These are phyloP conservation scores for Aspergillus luchuensis DNA, from an alignment of 2,329 filamentous ascomycete genomes.

Conservation along the genomic window DNA sequence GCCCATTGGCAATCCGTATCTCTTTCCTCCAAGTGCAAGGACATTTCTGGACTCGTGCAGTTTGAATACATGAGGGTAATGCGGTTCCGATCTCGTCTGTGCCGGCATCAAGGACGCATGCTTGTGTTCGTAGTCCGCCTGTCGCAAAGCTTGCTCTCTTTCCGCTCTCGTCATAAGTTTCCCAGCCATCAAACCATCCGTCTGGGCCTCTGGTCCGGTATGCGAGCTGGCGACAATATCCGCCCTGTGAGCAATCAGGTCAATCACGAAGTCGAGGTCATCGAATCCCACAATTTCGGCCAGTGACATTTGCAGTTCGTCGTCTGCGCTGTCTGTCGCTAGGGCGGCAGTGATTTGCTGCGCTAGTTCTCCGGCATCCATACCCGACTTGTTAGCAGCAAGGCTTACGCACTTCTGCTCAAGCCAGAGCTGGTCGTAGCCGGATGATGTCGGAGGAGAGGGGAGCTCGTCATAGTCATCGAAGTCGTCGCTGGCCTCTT, in stretches of 20 bases:
- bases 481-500: constrained; percentile 66
- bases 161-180: constrained; percentile 74
- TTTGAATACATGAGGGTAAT: constrained; percentile 94
- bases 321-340: constrained; percentile 69
- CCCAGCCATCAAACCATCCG: constrained; percentile 50
- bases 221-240: constrained; percentile 59
- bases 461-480: constrained; percentile 54
- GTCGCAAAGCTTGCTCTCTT: constrained; percentile 74
- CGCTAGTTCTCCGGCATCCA: constrained; percentile 70
- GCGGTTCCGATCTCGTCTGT: constrained; percentile 68
- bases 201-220: constrained; percentile 34
- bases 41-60: constrained; percentile 81
- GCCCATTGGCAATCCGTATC: constrained; percentile 78
- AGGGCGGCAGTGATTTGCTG: constrained; percentile 77
- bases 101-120: constrained; percentile 68
- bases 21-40: constrained; percentile 74
- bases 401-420: constrained; percentile 67
- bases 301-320: constrained; percentile 87
- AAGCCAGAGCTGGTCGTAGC: constrained; percentile 71
- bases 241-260: constrained; percentile 76
- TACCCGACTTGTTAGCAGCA: constrained; percentile 63
- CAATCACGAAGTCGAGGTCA: constrained; percentile 88
- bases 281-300: constrained; percentile 91
- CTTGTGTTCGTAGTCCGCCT: constrained; percentile 82
- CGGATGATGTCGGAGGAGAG: constrained; percentile 31